phyloP scores from a whole-genome alignment of 495 filamentous ascomycete genomes.

The Trichoderma orchidacearum region DNA sequence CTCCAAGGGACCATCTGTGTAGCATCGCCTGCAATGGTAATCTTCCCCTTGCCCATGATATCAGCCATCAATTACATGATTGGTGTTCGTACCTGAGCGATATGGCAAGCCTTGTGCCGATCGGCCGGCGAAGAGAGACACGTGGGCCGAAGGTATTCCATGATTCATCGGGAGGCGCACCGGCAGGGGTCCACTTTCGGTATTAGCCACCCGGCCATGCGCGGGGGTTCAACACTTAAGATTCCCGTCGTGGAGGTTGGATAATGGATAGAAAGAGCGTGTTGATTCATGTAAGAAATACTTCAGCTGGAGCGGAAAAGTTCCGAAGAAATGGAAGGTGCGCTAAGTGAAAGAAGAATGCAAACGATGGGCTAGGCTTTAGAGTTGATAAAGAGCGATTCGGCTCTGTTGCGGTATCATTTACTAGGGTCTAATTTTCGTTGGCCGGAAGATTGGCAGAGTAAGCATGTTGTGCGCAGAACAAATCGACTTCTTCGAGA shows the following conservation, averaged over 20 bases:
- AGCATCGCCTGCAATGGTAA: neutral
- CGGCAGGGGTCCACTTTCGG: neutral
- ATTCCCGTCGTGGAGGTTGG: neutral
- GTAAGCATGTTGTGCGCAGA: slow-evolving; percentile 15
- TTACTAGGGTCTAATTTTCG: neutral
- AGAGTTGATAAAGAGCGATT: neutral
- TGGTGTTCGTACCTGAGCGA: neutral
- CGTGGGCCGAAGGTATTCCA: neutral
- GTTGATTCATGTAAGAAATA: neutral
- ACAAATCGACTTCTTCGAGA: slow-evolving; percentile 22
- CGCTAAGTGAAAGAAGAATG: neutral
- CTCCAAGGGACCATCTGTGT: neutral
- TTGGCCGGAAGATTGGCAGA: slow-evolving; percentile 6
- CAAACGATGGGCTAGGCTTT: neutral
- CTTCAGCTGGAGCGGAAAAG: neutral
- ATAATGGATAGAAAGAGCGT: neutral
- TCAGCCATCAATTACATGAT: neutral
- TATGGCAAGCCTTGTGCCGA: neutral
- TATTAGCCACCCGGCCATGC: neutral
- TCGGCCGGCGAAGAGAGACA: neutral
- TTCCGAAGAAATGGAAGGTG: neutral
- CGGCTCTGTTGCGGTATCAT: neutral
- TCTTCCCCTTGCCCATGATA: neutral
- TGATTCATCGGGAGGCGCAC: neutral
- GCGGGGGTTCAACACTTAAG: neutral